Evolutionary conservation across 495 filamentous ascomycete genomes (phyloP), one percentile per base, ranked within the genome.

Genomic region (Neurospora sp.): DNA sequence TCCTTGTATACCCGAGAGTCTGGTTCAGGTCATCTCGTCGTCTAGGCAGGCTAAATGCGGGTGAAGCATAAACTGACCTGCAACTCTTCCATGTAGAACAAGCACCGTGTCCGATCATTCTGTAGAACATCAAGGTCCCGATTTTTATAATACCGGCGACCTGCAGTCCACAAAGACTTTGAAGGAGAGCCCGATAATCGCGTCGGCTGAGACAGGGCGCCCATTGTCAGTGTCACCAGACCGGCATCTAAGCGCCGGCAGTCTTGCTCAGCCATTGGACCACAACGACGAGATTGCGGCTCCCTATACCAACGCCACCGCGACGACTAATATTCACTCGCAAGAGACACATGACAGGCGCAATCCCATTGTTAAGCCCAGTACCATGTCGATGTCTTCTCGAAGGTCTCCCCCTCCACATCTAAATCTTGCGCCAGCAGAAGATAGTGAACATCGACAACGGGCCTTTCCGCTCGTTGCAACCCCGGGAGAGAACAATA

Each of bases 381-480:
- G 70, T 76, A 82, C 77, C 79, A 84, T 85, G 83, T 83, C 83
- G 69, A 69, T 81, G 69, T 78, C 80, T 78, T 76, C 82, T 73
- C 80, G 80, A 44, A 87, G 85, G 75, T 76, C 79, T 39, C 79
- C 85, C 74, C 85, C 85, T 75, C 85, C 85, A 75, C 85, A 87
- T 71, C 78, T 88, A 20, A 83, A 80, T 69, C 75, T 84, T 70
- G 81, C 79, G 38, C 42, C 73, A 70, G 73, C 73, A 42, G 77
- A 78, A 75, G 80, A 83, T 48, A 75, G 73, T 59, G 72, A 76
- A 75, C 70, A 75, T 79, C 69, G 68, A 42, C 78, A 41, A 27
- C 68, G 37, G 22, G 37, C 37, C 44, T 70, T 22, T 40, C 42
- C 68, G 18, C n/a, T 40, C 14, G 40, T 69, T 10, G 69, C 75